Percentiles rank a stretch among this genome's conserved stretches.
Evolutionary conservation across 2,329 filamentous ascomycete species (phyloP).

Genomic region (Calonectria montana): DNA sequence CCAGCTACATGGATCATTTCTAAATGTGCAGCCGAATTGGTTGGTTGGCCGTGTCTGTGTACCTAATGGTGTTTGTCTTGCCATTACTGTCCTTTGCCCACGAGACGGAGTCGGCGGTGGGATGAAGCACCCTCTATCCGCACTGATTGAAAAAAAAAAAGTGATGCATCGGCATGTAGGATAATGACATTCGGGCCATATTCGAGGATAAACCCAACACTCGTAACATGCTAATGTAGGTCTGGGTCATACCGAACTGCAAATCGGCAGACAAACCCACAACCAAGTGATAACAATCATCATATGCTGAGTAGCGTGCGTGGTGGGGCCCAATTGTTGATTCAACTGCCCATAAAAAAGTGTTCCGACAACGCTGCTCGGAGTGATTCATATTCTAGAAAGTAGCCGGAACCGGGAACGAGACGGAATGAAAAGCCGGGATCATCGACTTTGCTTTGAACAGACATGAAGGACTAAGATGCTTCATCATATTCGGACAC

Average conservation of each 20-base stretch:
- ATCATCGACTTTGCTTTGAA: neutral
- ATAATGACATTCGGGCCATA: slow-evolving; percentile 8
- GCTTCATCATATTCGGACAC: slow-evolving; percentile 14
- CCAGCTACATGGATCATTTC: slow-evolving; percentile 2
- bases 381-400: slow-evolving; percentile 18
- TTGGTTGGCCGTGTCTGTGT: slow-evolving; percentile 7
- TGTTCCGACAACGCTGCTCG: slow-evolving; percentile 23
- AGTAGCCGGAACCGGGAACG: slow-evolving; percentile 15
- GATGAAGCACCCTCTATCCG: slow-evolving; percentile 12
- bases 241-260: slow-evolving; percentile 4
- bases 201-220: slow-evolving; percentile 1
- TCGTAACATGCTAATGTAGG: neutral
- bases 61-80: slow-evolving; percentile 24
- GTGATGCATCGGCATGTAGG: neutral
- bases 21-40: neutral
- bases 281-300: slow-evolving; percentile 14
- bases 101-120: neutral
- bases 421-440: slow-evolving; percentile 1
- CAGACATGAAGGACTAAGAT: neutral
- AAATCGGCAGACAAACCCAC: slow-evolving; percentile 1
- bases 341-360: slow-evolving; percentile 8
- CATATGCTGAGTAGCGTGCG: neutral
- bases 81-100: neutral
- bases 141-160: neutral
- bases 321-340: slow-evolving; percentile 18